Percentiles rank a stretch among this genome's conserved stretches.
Evolutionary conservation across 2,329 filamentous ascomycete species (phyloP).

Genomic region (Aureobasidium sp.): DNA sequence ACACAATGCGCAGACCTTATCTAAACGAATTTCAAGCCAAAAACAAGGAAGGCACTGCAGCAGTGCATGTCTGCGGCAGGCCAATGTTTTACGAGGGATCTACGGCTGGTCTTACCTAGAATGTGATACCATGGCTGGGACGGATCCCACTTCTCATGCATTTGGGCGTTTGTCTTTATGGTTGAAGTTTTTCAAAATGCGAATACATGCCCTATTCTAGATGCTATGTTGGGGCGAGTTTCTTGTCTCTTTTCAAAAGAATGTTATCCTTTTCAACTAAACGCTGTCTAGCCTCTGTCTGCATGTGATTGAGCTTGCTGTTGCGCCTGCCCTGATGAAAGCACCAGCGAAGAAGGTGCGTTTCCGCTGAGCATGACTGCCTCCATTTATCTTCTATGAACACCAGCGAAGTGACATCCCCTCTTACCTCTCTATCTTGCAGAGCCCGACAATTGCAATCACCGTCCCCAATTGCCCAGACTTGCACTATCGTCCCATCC

Average conservation of each 20-base stretch:
- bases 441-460: not conserved
- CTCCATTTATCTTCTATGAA: too few relatives aligned
- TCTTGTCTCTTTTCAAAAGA: slow-evolving; percentile 14
- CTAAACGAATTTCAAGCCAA: slow-evolving; percentile 25
- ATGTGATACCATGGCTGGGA: slow-evolving; percentile 15
- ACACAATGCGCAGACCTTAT: slow-evolving; percentile 30
- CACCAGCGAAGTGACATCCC: too few relatives aligned
- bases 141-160: slow-evolving; percentile 15
- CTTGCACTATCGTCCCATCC: too few relatives aligned
- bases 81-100: slow-evolving; percentile 15
- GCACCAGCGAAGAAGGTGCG: not conserved
- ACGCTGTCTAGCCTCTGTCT: not conserved
- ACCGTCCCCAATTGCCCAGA: too few relatives aligned
- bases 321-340: not conserved
- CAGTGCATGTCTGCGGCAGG: slow-evolving; percentile 11
- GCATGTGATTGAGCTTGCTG: not conserved
- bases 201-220: slow-evolving; percentile 16
- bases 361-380: too few relatives aligned
- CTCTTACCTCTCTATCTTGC: not conserved
- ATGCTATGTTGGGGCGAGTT: slow-evolving; percentile 15
- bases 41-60: slow-evolving; percentile 15
- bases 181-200: slow-evolving; percentile 16
- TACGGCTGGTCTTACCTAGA: slow-evolving; percentile 13
- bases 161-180: slow-evolving; percentile 17
- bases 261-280: slow-evolving; percentile 10